Base-by-base conservation (phyloP, 2,329 filamentous ascomycete species). In the Exophiala viscosa region DNA sequence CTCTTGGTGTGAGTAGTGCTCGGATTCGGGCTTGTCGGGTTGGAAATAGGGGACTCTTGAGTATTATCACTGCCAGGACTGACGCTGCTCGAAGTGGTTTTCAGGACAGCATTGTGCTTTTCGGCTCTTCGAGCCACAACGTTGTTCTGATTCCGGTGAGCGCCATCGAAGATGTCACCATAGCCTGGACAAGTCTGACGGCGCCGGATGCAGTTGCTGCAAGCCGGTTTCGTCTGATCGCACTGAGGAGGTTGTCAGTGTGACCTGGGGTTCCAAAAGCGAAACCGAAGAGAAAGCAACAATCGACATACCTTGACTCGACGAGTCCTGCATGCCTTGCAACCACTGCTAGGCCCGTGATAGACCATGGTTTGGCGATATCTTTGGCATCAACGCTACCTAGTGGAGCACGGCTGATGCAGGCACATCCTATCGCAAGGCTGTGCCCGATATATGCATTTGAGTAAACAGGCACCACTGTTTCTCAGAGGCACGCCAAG, bases 121-220 rank as follows among this genome's bases (percentile, higher is more conserved):
- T 59, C 36, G 14, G 56, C 28, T 34, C 34, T 45, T 5, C 55
- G 58, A 7, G 55, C 34, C 7, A 63, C 50, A 13, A 57, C 52
- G 3, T 57, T 42, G 31, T 61, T 64, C 39, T 64, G 57, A 50
- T 44, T 53, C 41, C 60, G 53, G 33, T 62, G 60, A 18, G 53
- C 57, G 32, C 59, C 52, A 33, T 64, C 61, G 50, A 64, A 64
- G 9, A 59, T 55, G 41, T 59, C 52, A 13, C 44, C 57, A 42
- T 64, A 64, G n/a, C 61, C 61, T 10, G 54, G 58, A 52, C 61
- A 64, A 17, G 28, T 45, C 33, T 60, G 40, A 15, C 44, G 45
- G 13, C 60, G 54, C 6, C 55, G 50, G 23, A 38, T 45, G 36
- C 59, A 61, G 13, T 60, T 73, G 48, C 53, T 51, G 41, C 59